Evolutionary conservation across 768 basidiomycete genomes (phyloP).

Genomic region (Naganishia kalamii): DNA sequence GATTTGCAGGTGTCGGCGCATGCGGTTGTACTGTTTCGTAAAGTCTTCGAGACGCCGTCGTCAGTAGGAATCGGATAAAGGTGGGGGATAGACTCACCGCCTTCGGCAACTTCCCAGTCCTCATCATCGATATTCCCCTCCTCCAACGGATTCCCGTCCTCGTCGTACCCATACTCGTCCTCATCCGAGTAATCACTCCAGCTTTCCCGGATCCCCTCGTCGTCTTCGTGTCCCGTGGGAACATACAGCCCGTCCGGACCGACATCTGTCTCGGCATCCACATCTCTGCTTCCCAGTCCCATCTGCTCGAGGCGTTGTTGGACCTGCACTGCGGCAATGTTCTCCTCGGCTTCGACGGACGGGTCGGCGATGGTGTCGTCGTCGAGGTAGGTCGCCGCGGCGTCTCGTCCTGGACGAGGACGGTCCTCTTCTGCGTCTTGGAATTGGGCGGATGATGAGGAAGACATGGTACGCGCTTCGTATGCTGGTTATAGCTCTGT

Average conservation of each 20-base stretch:
- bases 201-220: constrained; percentile 10
- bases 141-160: constrained; percentile 24
- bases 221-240: constrained; percentile 13
- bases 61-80: not conserved
- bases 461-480: not conserved
- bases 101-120: constrained; percentile 47
- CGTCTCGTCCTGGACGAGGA: not conserved
- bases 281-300: not conserved
- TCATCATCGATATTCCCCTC: constrained; percentile 44
- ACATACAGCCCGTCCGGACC: constrained; percentile 2
- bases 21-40: constrained; percentile 94
- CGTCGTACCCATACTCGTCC: constrained; percentile 24
- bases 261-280: constrained; percentile 2
- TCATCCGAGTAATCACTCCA: constrained; percentile 22
- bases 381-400: constrained; percentile 11
- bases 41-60: constrained; percentile 87
- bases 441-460: not conserved
- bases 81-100: constrained; percentile 29
- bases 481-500: too few relatives aligned
- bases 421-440: constrained; percentile 1
- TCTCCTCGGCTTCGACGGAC: constrained; percentile 11
- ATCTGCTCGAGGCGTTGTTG: not conserved
- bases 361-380: constrained; percentile 10
- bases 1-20: constrained; percentile 73
- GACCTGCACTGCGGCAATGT: constrained; percentile 12